These are phyloP conservation scores for Lentinula edodes DNA, from an alignment of 768 basidiomycete species.

Conservation along the genomic window DNA sequence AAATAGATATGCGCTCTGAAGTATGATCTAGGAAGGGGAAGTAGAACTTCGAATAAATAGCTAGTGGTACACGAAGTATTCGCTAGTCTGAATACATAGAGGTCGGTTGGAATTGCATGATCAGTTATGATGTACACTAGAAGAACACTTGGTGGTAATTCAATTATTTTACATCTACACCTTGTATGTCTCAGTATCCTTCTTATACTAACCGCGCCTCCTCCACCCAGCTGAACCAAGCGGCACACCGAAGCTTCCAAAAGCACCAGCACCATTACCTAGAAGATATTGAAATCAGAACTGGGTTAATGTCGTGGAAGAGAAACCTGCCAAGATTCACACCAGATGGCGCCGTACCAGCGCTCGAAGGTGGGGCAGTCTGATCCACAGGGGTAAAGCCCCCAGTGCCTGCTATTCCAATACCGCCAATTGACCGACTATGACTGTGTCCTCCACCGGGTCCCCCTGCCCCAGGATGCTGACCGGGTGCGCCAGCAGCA, in stretches of 20 bases:
- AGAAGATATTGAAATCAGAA: too few relatives aligned
- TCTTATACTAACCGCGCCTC: background rate
- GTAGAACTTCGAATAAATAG: too few relatives aligned
- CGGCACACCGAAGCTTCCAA: constrained; percentile 43
- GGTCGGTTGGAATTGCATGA: too few relatives aligned
- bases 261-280: constrained; percentile 35
- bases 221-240: constrained; percentile 24
- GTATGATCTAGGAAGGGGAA: too few relatives aligned
- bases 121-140: too few relatives aligned
- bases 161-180: too few relatives aligned
- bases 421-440: background rate
- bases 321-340: background rate
- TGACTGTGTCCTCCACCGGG: constrained; percentile 24
- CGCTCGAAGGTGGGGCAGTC: constrained; percentile 11
- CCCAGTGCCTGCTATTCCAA: background rate
- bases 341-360: constrained; percentile 11
- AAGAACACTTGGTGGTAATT: too few relatives aligned
- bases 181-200: too few relatives aligned
- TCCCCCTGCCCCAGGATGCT: constrained; percentile 6
- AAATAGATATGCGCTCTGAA: too few relatives aligned
- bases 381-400: constrained; percentile 12
- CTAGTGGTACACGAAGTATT: too few relatives aligned
- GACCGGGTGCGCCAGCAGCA: constrained; percentile 19
- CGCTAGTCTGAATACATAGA: too few relatives aligned
- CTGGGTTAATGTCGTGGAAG: background rate